phyloP scores from a whole-genome alignment of 148 eudicot genomes.

The Heliosperma pusillum region DNA sequence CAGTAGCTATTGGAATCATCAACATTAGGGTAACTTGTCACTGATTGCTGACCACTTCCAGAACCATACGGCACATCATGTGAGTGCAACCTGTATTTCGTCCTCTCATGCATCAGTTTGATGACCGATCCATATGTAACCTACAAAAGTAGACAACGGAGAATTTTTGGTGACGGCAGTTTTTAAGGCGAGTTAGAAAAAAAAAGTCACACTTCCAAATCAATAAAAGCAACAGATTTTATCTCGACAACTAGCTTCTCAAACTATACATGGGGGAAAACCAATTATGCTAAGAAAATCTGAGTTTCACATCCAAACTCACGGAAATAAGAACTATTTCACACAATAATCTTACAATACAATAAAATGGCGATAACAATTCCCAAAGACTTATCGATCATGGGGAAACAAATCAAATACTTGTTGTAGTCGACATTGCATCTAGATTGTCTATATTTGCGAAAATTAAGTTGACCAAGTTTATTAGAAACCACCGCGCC shows the following conservation, averaged over 20 bases:
- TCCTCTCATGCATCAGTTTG: slow-evolving; percentile 90
- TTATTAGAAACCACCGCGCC: not conserved
- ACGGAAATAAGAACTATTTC: not conserved
- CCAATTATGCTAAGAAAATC: not conserved
- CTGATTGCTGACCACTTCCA: slow-evolving; percentile 98
- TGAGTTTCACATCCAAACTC: not conserved
- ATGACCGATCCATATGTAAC: slow-evolving; percentile 85
- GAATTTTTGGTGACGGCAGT: not conserved
- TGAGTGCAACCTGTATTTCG: slow-evolving; percentile 78
- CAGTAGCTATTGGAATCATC: slow-evolving; percentile 98
- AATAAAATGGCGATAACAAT: no score
- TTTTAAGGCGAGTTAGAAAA: not conserved
- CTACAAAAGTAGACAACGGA: slow-evolving; percentile 33
- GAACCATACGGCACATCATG: slow-evolving; percentile 98
- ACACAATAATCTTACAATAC: no score
- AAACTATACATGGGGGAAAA: not conserved
- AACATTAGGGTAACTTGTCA: slow-evolving; percentile 80
- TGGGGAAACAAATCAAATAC: not conserved
- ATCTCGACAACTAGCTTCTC: not conserved
- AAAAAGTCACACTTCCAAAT: not conserved
- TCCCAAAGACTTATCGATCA: not conserved
- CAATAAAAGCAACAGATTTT: not conserved
- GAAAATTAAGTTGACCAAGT: not conserved
- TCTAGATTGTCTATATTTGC: not conserved
- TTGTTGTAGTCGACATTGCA: not conserved